Conservation (phyloP, 2,329 filamentous ascomycete species). For the Colletotrichum truncatum region DNA sequence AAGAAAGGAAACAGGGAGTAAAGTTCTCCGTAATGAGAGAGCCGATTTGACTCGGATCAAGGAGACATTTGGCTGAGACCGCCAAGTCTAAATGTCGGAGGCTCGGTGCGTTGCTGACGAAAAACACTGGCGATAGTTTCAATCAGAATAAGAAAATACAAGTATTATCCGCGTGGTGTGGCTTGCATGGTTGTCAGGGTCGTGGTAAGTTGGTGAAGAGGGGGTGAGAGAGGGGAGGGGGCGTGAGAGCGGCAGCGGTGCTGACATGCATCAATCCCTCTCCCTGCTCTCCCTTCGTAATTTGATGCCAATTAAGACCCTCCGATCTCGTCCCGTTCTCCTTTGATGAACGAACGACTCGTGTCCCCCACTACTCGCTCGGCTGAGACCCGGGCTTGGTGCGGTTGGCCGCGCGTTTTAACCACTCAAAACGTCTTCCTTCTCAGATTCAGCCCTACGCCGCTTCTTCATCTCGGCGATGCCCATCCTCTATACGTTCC, state of each 20-base stretch:
- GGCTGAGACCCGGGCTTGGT: background rate
- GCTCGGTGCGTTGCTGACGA: too few species aligned
- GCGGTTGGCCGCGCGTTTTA: background rate
- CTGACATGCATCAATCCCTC: background rate
- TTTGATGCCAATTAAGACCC: background rate
- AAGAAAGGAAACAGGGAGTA: background rate
- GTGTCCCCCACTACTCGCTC: too few species aligned
- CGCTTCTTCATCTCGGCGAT: background rate
- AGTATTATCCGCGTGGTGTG: background rate
- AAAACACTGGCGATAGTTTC: too few species aligned
- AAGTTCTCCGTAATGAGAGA: background rate
- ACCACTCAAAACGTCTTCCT: background rate
- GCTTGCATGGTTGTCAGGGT: background rate
- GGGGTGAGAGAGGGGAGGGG: background rate
- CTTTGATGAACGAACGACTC: too few species aligned
- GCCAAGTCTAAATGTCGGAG: too few species aligned
- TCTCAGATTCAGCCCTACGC: constrained; percentile 22
- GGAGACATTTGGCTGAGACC: too few species aligned
- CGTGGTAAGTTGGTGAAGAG: background rate
- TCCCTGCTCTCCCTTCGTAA: background rate
- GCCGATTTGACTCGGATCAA: background rate
- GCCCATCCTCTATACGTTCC: background rate
- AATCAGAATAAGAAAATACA: too few species aligned
- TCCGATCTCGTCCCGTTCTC: background rate
- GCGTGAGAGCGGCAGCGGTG: background rate